Percentiles rank a stretch among this genome's conserved stretches.
Evolutionary conservation across 345 rosid genomes (phyloP).

Genomic region (Salix brachista): DNA sequence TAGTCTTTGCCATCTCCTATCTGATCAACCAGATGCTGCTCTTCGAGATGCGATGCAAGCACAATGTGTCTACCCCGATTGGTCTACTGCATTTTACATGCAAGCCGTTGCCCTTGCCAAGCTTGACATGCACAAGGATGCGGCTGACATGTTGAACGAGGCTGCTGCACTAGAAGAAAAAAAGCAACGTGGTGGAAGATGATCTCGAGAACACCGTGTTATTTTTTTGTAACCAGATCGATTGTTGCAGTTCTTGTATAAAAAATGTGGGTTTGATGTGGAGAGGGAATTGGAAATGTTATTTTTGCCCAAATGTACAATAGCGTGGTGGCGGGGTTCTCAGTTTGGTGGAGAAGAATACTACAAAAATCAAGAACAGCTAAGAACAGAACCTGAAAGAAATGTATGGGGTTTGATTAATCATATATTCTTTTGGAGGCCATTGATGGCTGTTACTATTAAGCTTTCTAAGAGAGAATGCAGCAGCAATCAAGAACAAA

Average conservation of each 20-base stretch:
- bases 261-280: constrained; percentile 22
- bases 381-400: too few species aligned
- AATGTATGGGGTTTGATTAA: too few species aligned
- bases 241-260: constrained; percentile 21
- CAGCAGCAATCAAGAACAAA: too few species aligned
- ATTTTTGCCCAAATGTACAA: constrained; percentile 32
- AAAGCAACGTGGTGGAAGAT: constrained; percentile 43
- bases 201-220: constrained; percentile 24
- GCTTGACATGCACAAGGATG: constrained; percentile 83
- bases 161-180: constrained; percentile 71
- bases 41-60: constrained; percentile 96
- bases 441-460: too few species aligned
- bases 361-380: neutral
- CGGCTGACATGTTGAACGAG: constrained; percentile 71
- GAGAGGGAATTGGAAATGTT: constrained; percentile 18
- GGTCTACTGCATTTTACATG: constrained; percentile 90
- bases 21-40: constrained; percentile 80
- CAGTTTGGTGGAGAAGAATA: neutral
- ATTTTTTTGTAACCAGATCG: constrained; percentile 28
- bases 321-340: constrained; percentile 9
- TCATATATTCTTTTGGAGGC: too few species aligned
- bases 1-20: constrained; percentile 70
- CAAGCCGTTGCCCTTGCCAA: constrained; percentile 84
- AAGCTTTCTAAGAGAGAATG: too few species aligned
- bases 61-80: constrained; percentile 73